Evolutionary conservation across 768 basidiomycete species (phyloP), one percentile per base, ranked within the genome.

Genomic region (Serendipita sp.): DNA sequence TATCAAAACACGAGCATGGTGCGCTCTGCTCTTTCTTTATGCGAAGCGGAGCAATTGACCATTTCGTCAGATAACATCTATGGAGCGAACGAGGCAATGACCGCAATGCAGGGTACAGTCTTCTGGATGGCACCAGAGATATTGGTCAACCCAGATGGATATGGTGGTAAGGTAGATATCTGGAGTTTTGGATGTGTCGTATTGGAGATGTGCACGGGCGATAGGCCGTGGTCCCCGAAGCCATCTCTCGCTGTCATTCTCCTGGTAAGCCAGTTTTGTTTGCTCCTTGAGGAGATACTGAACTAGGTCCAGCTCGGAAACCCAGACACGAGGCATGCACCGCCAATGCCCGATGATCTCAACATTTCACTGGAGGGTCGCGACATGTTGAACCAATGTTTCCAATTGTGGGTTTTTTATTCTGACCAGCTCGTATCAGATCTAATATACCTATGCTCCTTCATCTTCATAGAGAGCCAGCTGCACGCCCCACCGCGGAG

Each of bases 321-420:
- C 68, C 84, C 86, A 33, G 53, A 58, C 9, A 58, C 53, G 62
- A 84, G 88, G 67, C 80, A 83, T 65, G 84, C 87, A 28, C 96
- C 96, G 7, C 94, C 95, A 2, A 81, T 99, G 3, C 96, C 95
- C 2, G 79, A 84, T 17, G 88, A 90, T 62, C 82, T 97, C 56
- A 74, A 79, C 2, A 74, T 98, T 60, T 85, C 88, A 20, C 75
- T 80, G 26, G 77, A 84, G 56, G 94, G 88, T 9, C 80, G 87
- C 65, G 88, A 95, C 70, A 96, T 99, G 73, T 80, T 95, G 67
- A 77, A 77, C 60, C 84, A 83, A 69, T 97, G 96, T 73, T 92
- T 98, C 70, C 86, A 90, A 2, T 84, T 90, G 90, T 90, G 70
- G 67, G 87, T 73, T 9, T 61, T 31, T 50, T 53, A 26, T 34